Evolutionary conservation across 2,329 filamentous ascomycete species (phyloP), one percentile per base, ranked within the genome.

Genomic region (Colletotrichum chlorophyti): DNA sequence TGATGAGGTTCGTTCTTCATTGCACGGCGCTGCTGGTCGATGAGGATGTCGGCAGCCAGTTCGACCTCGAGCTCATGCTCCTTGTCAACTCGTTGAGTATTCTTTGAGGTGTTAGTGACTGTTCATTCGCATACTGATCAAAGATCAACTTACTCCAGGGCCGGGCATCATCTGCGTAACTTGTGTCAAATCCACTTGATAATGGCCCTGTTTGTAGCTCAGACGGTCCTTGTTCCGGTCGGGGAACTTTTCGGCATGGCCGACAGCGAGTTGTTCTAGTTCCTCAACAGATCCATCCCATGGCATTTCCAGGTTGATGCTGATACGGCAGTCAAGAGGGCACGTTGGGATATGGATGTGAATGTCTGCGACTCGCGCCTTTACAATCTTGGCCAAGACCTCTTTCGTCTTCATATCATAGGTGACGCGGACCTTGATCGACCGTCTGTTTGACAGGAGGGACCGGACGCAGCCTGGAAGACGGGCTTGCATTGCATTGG

Each of bases 181-280:
- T 72, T 97, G 93, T 0, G 95, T 99, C 47, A 99, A 79, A 74
- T 99, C 95, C 65, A 99, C 84, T 70, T 95, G 91, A 70, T 96
- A 97, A 51, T 86, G 87, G 35, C 93, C 83, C 71, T 98, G 96
- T 9, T 83, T 88, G 75, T 99, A 99, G 69, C 91, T 96, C 70
- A 99, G 79, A 15, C 95, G 86, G 73, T 99, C 93, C 73, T 99
- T 99, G 65, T 86, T 87, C 6, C 93, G 86, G 67, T 91, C 88
- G 6, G 82, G 76, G 64, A 73, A 72, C 24, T 68, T 77, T 67
- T 68, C 79, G 64, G 53, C 72, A 63, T 65, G 74, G 50, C 63
- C 67, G 37, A 67, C 72, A 43, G 68, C 68, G 48, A 74, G 54
- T 21, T 72, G 68, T 65, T 84, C 79, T 12, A 87, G 71, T 58